phyloP scores from a whole-genome alignment of 2,329 filamentous ascomycete species.

The Fusarium sublunatum region DNA sequence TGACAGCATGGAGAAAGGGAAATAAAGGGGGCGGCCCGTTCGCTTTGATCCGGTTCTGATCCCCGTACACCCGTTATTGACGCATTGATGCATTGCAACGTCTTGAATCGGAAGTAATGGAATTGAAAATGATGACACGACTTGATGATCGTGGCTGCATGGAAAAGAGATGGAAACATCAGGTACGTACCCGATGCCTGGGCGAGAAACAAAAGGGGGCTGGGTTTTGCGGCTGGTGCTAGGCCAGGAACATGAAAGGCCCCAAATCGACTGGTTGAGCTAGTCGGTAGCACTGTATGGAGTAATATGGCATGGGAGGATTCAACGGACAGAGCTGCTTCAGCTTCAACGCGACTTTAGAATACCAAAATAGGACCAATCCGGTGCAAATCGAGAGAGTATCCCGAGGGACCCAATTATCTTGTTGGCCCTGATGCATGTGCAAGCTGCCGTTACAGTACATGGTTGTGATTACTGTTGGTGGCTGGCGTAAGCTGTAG shows the following conservation, averaged over 20 bases:
- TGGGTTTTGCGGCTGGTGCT: slow-evolving; percentile 39
- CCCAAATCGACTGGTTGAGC: slow-evolving; percentile 27
- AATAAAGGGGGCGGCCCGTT: slow-evolving; percentile 38
- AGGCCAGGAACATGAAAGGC: slow-evolving; percentile 12
- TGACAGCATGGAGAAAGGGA: slow-evolving; percentile 18
- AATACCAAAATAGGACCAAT: slow-evolving; percentile 37
- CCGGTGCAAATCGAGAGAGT: slow-evolving; percentile 15
- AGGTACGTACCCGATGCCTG: slow-evolving; percentile 22
- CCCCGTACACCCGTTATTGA: slow-evolving; percentile 24
- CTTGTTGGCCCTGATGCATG: slow-evolving; percentile 13
- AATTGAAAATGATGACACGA: slow-evolving; percentile 20
- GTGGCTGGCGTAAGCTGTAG: slow-evolving; percentile 34
- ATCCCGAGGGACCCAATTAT: slow-evolving; percentile 14
- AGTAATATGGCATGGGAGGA: slow-evolving; percentile 37
- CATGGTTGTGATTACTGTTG: slow-evolving; percentile 18
- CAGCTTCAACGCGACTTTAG: slow-evolving; percentile 38
- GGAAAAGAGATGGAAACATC: slow-evolving; percentile 18
- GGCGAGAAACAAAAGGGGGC: slow-evolving; percentile 35
- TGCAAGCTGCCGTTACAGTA: neutral
- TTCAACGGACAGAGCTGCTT: slow-evolving; percentile 36
- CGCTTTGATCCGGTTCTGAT: slow-evolving; percentile 26
- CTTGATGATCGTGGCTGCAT: slow-evolving; percentile 22
- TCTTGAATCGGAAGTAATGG: slow-evolving; percentile 21
- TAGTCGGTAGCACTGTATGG: slow-evolving; percentile 41
- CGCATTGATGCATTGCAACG: slow-evolving; percentile 37